Percentiles rank a stretch among this genome's conserved stretches.
These are phyloP conservation scores for Acer negundo DNA, from an alignment of 345 rosid species.

Conservation along the genomic window DNA sequence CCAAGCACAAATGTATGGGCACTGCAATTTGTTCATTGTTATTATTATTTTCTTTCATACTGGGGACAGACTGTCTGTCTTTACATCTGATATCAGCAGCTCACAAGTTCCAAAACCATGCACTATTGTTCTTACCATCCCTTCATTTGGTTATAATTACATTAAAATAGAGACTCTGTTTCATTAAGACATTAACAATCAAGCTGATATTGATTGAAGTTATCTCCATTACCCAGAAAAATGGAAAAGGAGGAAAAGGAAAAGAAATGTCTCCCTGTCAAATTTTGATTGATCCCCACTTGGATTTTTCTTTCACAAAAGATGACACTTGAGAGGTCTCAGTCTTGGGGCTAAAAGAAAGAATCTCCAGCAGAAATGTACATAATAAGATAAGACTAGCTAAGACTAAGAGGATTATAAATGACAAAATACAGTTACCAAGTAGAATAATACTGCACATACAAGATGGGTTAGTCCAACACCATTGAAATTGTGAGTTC, in stretches of 20 bases:
- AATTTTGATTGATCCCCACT: not conserved
- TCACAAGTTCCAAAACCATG: conserved; percentile 9
- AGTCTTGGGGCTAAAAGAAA: too few relatives aligned
- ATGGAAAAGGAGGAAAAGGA: not conserved
- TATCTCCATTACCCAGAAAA: not conserved
- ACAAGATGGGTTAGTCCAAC: too few relatives aligned
- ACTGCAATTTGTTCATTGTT: conserved; percentile 9
- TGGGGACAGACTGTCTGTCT: conserved; percentile 6
- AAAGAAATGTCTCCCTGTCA: not conserved
- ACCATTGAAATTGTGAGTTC: too few relatives aligned
- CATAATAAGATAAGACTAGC: not conserved
- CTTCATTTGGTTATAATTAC: conserved; percentile 1
- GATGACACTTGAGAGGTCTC: not conserved
- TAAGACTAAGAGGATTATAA: not conserved
- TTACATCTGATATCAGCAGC: not conserved
- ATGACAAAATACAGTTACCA: not conserved
- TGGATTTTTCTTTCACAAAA: not conserved
- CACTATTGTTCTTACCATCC: not conserved
- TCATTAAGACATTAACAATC: not conserved
- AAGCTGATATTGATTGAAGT: too few relatives aligned
- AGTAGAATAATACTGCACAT: not conserved
- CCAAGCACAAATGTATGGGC: conserved; percentile 9
- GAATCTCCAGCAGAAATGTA: not conserved
- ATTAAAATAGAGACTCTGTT: not conserved
- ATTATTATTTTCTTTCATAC: not conserved